A percentile compares a stretch with the other conserved stretches of the same genome.
Conservation (phyloP, 2,329 filamentous ascomycete species). For the Colletotrichum higginsianum region DNA sequence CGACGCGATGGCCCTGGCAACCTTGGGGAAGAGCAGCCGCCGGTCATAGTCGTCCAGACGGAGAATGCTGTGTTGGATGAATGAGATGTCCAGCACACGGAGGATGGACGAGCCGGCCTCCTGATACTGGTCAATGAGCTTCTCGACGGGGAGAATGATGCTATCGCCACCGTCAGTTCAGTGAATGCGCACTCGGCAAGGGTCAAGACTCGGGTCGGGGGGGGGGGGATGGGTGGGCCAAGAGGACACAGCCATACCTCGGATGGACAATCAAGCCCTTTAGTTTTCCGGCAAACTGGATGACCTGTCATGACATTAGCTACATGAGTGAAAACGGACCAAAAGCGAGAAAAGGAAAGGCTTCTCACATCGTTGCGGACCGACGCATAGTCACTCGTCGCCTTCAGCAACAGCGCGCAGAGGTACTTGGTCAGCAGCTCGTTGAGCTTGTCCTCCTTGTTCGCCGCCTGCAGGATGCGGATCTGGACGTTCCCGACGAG, state of each 20-base stretch:
- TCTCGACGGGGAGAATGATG: constrained; percentile 86
- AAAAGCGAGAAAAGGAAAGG: too few species aligned
- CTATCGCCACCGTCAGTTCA: constrained; percentile 50
- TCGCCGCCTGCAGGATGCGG: constrained; percentile 82
- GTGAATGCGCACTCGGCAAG: background rate
- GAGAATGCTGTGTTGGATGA: constrained; percentile 84
- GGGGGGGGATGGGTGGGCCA: background rate
- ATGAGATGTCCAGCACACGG: constrained; percentile 89
- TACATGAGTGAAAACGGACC: background rate
- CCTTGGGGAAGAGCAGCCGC: constrained; percentile 78
- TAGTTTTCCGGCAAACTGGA: constrained; percentile 35
- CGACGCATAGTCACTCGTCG: constrained; percentile 82
- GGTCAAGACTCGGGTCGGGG: too few species aligned
- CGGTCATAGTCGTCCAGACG: constrained; percentile 72
- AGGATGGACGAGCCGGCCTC: constrained; percentile 79
- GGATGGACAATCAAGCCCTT: constrained; percentile 34
- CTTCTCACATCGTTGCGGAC: constrained; percentile 69
- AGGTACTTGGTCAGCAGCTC: constrained; percentile 84
- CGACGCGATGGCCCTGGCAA: constrained; percentile 76
- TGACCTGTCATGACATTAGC: constrained; percentile 28
- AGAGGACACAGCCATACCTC: constrained; percentile 10
- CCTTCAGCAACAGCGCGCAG: constrained; percentile 86
- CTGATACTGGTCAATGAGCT: constrained; percentile 91
- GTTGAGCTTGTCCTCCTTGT: constrained; percentile 87
- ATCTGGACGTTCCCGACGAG: constrained; percentile 90